Evolutionary conservation across 2,329 filamentous ascomycete genomes (phyloP).

Genomic region (Phyllosticta citribraziliensis): DNA sequence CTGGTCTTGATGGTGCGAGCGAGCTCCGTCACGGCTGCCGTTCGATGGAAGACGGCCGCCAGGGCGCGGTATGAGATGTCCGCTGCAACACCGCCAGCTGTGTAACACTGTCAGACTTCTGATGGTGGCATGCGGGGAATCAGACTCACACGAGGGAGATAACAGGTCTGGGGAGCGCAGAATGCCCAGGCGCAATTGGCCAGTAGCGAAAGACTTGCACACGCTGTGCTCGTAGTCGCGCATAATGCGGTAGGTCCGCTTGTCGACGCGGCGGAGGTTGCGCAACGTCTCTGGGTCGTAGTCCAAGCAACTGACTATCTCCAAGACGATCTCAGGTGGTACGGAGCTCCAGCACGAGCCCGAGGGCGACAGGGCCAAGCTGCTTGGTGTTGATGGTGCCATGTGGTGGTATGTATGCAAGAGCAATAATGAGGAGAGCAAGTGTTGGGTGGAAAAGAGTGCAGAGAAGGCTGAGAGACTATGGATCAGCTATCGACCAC

Average conservation of each 20-base stretch:
- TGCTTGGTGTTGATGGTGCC: not conserved
- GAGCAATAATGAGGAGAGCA: not conserved
- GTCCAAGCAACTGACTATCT: not conserved
- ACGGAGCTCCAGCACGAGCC: not conserved
- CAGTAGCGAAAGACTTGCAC: not conserved
- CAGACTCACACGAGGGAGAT: not conserved
- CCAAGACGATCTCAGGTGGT: conserved; percentile 3
- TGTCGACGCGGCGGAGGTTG: conserved; percentile 3
- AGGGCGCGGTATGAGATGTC: conserved; percentile 3
- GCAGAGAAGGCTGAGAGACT: not conserved
- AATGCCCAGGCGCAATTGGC: not conserved
- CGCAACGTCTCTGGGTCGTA: conserved; percentile 2
- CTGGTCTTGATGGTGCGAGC: not conserved
- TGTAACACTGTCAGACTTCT: not conserved
- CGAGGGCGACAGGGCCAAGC: not conserved
- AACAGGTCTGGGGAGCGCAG: conserved; percentile 4
- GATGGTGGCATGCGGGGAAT: not conserved
- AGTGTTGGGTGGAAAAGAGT: not conserved
- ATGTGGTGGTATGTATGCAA: not conserved
- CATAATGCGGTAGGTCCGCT: not conserved
- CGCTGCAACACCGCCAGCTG: not conserved
- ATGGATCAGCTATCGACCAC: not conserved
- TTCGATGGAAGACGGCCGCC: not conserved
- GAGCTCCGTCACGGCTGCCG: not conserved
- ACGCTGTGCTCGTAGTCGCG: conserved; percentile 3